Evolutionary conservation across 148 eudicot species (phyloP), one percentile per base, ranked within the genome.

Genomic region (Fagopyrum esculentum): DNA sequence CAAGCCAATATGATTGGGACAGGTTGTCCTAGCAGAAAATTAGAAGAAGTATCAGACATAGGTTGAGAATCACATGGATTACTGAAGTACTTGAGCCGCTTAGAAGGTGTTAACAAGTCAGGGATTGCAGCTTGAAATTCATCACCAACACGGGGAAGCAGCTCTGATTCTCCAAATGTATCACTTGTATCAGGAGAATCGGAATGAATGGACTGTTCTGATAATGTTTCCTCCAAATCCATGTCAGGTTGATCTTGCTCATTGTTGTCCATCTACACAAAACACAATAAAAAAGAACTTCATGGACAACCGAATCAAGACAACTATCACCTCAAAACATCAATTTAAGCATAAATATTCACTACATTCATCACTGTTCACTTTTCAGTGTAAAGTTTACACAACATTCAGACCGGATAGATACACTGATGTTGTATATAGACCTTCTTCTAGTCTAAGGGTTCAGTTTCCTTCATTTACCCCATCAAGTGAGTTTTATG

Each of bases 71-170:
- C 76, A 55, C 19, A 49, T 6, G 80, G 84, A 74, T 76, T 78
- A 64, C 40, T 77, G 19, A 52, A 48, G 55, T 77, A 74, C 4
- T 55, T 51, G 56, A 72, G 55, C 45, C 69, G 76, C 26, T 78
- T 78, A 40, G 76, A 78, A 11, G 72, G 6, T 26, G 78, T 66
- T 44, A 81, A 40, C 45, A 78, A 44, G 35, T 78, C 51, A 70
- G 93, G 93, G 68, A 86, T 83, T 81, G 86, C 82, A n/a, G 73
- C 87, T 72, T 87, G 93, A 66, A 78, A 86, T 40, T 84, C 72
- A 26, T 80, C 84, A 49, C 89, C 89, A 78, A 85, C 79, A 69
- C 89, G 82, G 70, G 89, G 90, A 61, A 29, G 71, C 29, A 80
- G 43, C 50, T 80, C 77, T 35, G 80, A 77, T 6, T 76, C 87